These are phyloP conservation scores for Rhodotorula paludigena DNA, from an alignment of 768 basidiomycete genomes.

Conservation along the genomic window DNA sequence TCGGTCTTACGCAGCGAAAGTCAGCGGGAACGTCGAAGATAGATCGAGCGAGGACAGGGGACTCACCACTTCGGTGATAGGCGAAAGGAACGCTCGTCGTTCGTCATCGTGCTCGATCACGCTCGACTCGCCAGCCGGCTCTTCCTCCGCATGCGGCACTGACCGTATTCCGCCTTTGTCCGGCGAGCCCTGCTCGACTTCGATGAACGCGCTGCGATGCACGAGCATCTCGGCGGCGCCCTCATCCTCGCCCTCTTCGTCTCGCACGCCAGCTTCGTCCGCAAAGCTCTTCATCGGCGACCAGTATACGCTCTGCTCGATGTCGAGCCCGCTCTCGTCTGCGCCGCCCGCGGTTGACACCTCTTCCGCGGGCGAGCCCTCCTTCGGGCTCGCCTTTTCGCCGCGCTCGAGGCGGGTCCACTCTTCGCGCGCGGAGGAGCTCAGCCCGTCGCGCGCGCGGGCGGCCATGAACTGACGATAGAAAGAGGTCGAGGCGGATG, in stretches of 20 bases:
- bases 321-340: background rate
- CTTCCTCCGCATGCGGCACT: too few relatives aligned
- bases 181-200: background rate
- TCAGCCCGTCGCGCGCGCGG: background rate
- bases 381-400: slow-evolving; percentile 30
- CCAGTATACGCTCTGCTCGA: slow-evolving; percentile 11
- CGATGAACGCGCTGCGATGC: background rate
- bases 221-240: background rate
- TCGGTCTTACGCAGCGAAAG: slow-evolving; percentile 18
- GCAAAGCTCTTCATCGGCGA: background rate
- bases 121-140: background rate
- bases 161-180: too few relatives aligned
- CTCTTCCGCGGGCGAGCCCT: background rate
- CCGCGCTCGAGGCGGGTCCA: slow-evolving; percentile 23
- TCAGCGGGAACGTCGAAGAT: background rate
- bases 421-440: slow-evolving; percentile 20
- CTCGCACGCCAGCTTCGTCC: too few relatives aligned
- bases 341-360: background rate
- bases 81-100: slow-evolving; percentile 13
- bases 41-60: background rate
- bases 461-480: slow-evolving; percentile 27
- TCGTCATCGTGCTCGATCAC: slow-evolving; percentile 1
- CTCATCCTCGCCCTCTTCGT: too few relatives aligned
- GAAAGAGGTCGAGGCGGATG: slow-evolving; percentile 4
- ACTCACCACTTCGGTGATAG: slow-evolving; percentile 31